Base-by-base conservation (phyloP, 306 rosid species). In the Castanea mollissima region DNA sequence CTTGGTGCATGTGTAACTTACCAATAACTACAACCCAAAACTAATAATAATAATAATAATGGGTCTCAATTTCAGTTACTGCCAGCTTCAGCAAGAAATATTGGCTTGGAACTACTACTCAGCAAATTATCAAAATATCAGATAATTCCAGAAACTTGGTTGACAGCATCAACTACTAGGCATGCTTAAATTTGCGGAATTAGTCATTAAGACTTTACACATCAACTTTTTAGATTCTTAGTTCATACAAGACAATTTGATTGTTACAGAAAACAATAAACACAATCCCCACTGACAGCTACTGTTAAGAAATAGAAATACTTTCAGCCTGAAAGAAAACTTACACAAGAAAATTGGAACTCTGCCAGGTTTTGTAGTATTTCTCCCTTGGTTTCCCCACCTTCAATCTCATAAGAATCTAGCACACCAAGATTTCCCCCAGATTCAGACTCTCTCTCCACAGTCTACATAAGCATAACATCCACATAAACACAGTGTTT, bases 291-390 rank as follows among this genome's bases (percentile, higher is more conserved):
- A 31, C 35, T 44, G 23, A 21, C 9, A 20, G 60, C 19, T 3
- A 58, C 55, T 20, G 16, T 3, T 23, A 13, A 59, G 25, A 67
- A 10, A 67, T 19, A 67, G 51, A 34, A 67, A 3, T 35, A 29
- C 19, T 34, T 34, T 29, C 6, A 67, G 72, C 52, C 23, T 49
- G 1, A 81, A 34, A 46, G 46, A 35, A 23, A 44, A 90, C 98
- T 90, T 86, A 95, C 99, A 86, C 98, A 95, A 84, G 97, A 95
- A 85, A 95, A 93, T 88, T 95, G 97, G 88, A 90, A 95, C 91
- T 95, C 99, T 1, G 97, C 13, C 83, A 95, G 88, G 85, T 95
- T 95, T 83, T 95, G 98, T 80, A 95, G 96, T 81, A 95, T 60
- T 83, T 93, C 99, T 59, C 93, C 84, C 86, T 95, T 95, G 27